These are phyloP conservation scores for Ochetophila trinervis DNA, from an alignment of 306 rosid species.

Conservation along the genomic window DNA sequence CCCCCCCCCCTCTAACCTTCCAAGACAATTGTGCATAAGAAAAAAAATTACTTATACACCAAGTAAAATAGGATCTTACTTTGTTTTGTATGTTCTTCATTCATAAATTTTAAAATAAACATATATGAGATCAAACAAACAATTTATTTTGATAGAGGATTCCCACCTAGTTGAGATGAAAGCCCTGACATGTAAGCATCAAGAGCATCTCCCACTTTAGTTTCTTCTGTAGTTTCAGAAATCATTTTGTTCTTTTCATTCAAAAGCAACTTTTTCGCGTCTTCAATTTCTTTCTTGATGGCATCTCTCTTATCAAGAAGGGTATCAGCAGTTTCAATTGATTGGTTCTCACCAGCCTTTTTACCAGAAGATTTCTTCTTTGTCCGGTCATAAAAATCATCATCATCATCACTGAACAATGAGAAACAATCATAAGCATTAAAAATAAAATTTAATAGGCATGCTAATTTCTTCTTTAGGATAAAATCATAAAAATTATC, in stretches of 20 bases:
- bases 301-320: slow-evolving; percentile 87
- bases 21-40: too few relatives aligned
- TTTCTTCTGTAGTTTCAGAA: slow-evolving; percentile 35
- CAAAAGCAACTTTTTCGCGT: slow-evolving; percentile 56
- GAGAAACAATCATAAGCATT: slow-evolving; percentile 19
- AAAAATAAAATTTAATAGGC: not conserved
- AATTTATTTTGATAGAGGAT: not conserved
- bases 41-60: too few relatives aligned
- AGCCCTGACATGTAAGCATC: slow-evolving; percentile 95
- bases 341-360: slow-evolving; percentile 54
- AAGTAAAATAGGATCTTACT: too few relatives aligned
- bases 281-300: slow-evolving; percentile 58
- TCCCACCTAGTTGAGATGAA: slow-evolving; percentile 85
- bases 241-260: slow-evolving; percentile 52
- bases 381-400: slow-evolving; percentile 94
- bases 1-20: too few relatives aligned
- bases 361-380: slow-evolving; percentile 54
- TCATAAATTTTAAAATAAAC: not conserved
- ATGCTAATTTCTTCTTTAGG: not conserved
- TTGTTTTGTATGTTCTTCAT: too few relatives aligned
- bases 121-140: slow-evolving; percentile 9
- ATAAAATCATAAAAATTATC: not conserved
- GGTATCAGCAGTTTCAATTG: slow-evolving; percentile 84
- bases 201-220: slow-evolving; percentile 63
- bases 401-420: slow-evolving; percentile 79